A percentile compares a stretch with the other conserved stretches of the same genome.
Conservation (phyloP, 2,329 filamentous ascomycete genomes). For the Diaporthe sp. region DNA sequence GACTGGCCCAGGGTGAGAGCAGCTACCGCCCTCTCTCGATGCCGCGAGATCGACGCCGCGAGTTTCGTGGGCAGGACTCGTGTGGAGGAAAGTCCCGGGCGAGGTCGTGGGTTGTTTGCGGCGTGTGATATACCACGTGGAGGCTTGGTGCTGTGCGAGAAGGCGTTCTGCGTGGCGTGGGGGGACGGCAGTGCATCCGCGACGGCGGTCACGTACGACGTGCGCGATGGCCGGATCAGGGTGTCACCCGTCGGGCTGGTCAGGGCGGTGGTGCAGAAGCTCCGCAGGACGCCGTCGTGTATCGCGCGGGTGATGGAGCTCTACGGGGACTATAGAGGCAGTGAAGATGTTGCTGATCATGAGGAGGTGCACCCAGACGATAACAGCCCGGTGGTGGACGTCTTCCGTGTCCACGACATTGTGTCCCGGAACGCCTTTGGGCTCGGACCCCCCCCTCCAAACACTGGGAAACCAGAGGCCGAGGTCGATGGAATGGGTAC, state of each 20-base stretch:
- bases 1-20: not conserved
- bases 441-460: not conserved
- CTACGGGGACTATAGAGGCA: not conserved
- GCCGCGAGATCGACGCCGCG: not conserved
- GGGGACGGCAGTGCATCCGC: not conserved
- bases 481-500: not conserved
- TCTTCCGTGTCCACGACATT: constrained; percentile 1
- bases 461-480: not conserved
- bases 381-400: not conserved
- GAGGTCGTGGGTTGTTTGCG: not conserved
- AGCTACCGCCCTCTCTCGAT: not conserved
- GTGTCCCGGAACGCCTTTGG: constrained; percentile 12
- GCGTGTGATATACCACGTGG: not conserved
- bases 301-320: not conserved
- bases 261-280: constrained; percentile 9
- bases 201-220: not conserved
- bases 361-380: not conserved
- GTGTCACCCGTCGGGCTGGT: constrained; percentile 3
- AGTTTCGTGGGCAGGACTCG: not conserved
- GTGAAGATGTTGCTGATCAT: not conserved
- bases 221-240: constrained; percentile 9
- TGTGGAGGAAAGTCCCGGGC: not conserved
- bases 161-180: constrained; percentile 1
- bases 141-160: not conserved
- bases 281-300: constrained; percentile 2